Conservation (phyloP, 2,329 filamentous ascomycete genomes). For the Neofusicoccum parvum region DNA sequence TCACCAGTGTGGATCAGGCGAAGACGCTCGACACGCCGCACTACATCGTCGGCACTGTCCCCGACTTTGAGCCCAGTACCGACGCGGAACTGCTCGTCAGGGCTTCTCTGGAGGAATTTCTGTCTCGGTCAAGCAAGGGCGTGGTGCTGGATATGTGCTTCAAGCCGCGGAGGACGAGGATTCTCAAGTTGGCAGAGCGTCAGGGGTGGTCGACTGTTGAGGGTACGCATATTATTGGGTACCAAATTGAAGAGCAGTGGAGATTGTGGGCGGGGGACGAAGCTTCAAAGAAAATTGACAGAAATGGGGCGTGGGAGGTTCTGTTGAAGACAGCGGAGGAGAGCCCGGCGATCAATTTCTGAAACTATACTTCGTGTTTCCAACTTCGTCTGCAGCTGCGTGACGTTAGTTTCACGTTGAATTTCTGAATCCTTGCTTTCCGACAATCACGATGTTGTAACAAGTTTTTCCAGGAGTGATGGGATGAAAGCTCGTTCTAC, state of each 20-base stretch:
- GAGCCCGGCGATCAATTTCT: not conserved
- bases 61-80: not conserved
- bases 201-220: constrained; percentile 43
- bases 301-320: not conserved
- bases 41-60: not conserved
- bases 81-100: not conserved
- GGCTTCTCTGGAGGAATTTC: not conserved
- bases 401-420: no score
- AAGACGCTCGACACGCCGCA: not conserved
- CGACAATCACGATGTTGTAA: no score
- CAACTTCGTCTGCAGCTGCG: no score
- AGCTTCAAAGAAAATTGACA: not conserved
- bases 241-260: constrained; percentile 47
- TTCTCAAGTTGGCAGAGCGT: constrained; percentile 37
- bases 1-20: not conserved
- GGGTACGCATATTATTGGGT: constrained; percentile 45
- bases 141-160: constrained; percentile 49
- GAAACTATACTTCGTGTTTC: not conserved
- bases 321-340: not conserved
- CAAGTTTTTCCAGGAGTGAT: no score
- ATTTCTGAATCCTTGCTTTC: no score
- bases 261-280: constrained; percentile 37
- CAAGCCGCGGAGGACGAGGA: constrained; percentile 43
- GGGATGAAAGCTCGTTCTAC: no score
- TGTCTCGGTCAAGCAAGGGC: constrained; percentile 28